A percentile compares a stretch with the other conserved stretches of the same genome.
Conservation (phyloP, 2,329 filamentous ascomycete genomes). For the Zasmidium angulare region DNA sequence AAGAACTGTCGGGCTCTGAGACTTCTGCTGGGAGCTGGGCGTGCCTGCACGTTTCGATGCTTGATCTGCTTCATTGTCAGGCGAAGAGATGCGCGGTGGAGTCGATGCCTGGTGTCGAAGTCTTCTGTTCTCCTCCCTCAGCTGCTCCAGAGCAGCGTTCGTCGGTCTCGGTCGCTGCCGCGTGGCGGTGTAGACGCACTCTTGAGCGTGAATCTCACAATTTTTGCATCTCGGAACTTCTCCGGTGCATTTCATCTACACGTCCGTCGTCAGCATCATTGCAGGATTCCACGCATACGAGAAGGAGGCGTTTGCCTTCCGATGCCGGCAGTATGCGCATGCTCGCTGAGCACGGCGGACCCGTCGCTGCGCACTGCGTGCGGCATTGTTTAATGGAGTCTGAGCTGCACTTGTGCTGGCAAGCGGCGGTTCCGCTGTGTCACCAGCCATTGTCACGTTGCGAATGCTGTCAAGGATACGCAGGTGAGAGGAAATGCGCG, state of each 20-base stretch:
- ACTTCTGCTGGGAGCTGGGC: too few relatives aligned
- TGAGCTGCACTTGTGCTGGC: background rate
- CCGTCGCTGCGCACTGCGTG: background rate
- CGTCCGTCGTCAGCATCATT: slow-evolving; percentile 14
- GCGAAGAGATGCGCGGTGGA: background rate
- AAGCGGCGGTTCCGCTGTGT: background rate
- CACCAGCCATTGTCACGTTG: background rate
- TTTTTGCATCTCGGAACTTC: slow-evolving; percentile 48
- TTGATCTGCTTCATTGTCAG: background rate
- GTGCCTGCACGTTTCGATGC: too few relatives aligned
- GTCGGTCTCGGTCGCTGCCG: slow-evolving; percentile 31
- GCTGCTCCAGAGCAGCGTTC: slow-evolving; percentile 19
- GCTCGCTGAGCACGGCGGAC: background rate
- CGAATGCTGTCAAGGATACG: background rate
- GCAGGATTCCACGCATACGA: background rate
- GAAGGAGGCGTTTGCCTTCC: background rate
- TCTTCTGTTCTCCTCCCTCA: slow-evolving; percentile 22
- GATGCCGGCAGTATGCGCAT: background rate
- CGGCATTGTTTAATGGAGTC: background rate
- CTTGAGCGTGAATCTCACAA: slow-evolving; percentile 47
- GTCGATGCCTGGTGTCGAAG: slow-evolving; percentile 10
- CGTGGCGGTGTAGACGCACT: slow-evolving; percentile 45
- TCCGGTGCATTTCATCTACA: slow-evolving; percentile 52
- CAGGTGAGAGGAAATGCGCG: background rate
- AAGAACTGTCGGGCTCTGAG: too few relatives aligned